Base-by-base conservation (phyloP, 1,284 basidiomycete genomes). In the Pholiota adiposa region DNA sequence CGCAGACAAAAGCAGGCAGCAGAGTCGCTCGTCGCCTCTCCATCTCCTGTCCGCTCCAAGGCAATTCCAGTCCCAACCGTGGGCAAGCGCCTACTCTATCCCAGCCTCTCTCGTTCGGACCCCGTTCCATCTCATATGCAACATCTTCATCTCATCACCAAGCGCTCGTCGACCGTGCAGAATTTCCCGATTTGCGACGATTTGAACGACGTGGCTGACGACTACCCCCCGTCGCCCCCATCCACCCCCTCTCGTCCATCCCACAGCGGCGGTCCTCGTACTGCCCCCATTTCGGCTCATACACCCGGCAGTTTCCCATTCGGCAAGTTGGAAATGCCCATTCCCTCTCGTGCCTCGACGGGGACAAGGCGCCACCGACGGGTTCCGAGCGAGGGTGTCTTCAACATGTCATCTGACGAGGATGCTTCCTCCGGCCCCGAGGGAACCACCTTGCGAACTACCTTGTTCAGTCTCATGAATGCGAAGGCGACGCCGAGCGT, bases 121-220 rank as follows among this genome's bases (percentile, higher is more conserved):
- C 81, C 73, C 16, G 66, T 73, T 3, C 70, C 68, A 31, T 77
- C 74, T 33, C 69, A 72, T 65, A 75, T 73, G 69, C 69, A 71
- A 44, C 67, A 66, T 48, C 67, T 65, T 36, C 67, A 65, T 46
- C 63, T 72, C n/a, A 54, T 67, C 34, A 67, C 71, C 48, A 72
- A 72, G 58, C 74, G 71, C 59, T 66, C 69, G 43, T 74, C 67
- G n/a, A 67, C 69, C 1, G 66, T 67, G 23, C 63, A 67, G 41
- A 73, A 75, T 36, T 89, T 89, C 71, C 88, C 86, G 1, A 74
- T 90, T 48, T 90, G 88, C 65, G 88, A 90, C 62, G 88, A 90
- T 67, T 80, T 81, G 58, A 84, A 80, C 27, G 86, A 88, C 48
- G 75, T 67, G 16, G 73, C 72, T 46, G 71, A 68, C 53, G 73